These are phyloP conservation scores for Agastache rugosa DNA, from an alignment of 257 asterid genomes.

Conservation along the genomic window DNA sequence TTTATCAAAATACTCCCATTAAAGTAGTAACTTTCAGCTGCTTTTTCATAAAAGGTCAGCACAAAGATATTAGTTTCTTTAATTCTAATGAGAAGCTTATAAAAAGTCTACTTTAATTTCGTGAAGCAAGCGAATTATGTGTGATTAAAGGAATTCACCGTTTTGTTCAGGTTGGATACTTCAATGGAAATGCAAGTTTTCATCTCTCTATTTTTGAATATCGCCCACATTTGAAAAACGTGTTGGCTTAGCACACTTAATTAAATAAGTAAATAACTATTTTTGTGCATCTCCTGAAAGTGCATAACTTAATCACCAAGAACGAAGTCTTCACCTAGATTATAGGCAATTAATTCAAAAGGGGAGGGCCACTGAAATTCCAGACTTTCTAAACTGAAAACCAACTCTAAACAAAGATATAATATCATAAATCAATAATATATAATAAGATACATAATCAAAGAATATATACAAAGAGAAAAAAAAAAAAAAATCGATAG, in stretches of 20 bases:
- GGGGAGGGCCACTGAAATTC: not conserved
- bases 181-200: too few species aligned
- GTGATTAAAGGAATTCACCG: not conserved
- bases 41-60: too few species aligned
- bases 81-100: not conserved
- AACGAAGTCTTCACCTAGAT: not conserved
- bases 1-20: too few species aligned
- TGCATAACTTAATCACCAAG: not conserved
- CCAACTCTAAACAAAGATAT: not conserved
- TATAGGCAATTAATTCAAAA: not conserved
- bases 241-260: not conserved
- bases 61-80: slow-evolving; percentile 11
- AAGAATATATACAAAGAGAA: slow-evolving; percentile 15
- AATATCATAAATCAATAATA: not conserved
- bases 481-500: not conserved
- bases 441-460: not conserved
- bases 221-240: not conserved
- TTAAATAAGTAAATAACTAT: too few species aligned
- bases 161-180: not conserved
- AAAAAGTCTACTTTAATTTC: not conserved
- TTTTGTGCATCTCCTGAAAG: not conserved
- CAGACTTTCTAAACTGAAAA: not conserved
- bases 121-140: slow-evolving; percentile 25
- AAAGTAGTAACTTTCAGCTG: too few species aligned
- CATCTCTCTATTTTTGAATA: not conserved